Base-by-base conservation (phyloP, 352 stramenopile genomes). In the Phytophthora syringae region DNA sequence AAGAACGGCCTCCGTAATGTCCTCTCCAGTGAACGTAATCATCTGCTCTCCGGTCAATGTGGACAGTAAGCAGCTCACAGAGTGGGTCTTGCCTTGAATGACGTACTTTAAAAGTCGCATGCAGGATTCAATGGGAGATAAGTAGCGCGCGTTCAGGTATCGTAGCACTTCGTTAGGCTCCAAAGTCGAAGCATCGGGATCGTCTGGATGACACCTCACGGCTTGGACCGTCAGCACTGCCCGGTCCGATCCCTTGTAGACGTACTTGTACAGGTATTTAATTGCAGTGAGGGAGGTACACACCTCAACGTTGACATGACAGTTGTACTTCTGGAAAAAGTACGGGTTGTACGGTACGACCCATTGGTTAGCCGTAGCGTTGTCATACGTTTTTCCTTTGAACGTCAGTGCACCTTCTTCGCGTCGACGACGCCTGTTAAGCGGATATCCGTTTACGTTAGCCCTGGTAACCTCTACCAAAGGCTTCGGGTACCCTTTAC, bases 211-310 rank as follows among this genome's bases (percentile, higher is more conserved):
- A n/a, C n/a, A n/a, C n/a, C n/a, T n/a, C 5, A 9, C 27, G 27
- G 5, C 9, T 32, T 9, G 27, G 5, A 68, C 25, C 2, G 54
- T 74, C 10, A 73, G 22, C 2, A 68, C 54, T 10, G 60, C 52
- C 10, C 39, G 72, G 44, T 91, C 78, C 3, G 72, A 64, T 2
- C 80, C 72, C 53, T 87, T 90, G 62, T 83, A 86, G 4, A 86
- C 67, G 53, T 93, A 92, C 53, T 83, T 79, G 69, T 83, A 84
- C 0, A 94, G 36, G 40, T 90, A 91, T 64, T 87, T 88, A 22
- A 86, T 39, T 0, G 75, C 71, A 3, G 27, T 52, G n/a, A 80
- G 60, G 5, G 44, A 63, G 1, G 53, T 64, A 42, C 80, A 85
- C 3, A 88, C 72, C 44, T 91, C 75, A 1, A 90, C 59, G 58